Evolutionary conservation across 139 green algal genomes (phyloP), one percentile per base, ranked within the genome.

Genomic region (Pleodorina starrii): DNA sequence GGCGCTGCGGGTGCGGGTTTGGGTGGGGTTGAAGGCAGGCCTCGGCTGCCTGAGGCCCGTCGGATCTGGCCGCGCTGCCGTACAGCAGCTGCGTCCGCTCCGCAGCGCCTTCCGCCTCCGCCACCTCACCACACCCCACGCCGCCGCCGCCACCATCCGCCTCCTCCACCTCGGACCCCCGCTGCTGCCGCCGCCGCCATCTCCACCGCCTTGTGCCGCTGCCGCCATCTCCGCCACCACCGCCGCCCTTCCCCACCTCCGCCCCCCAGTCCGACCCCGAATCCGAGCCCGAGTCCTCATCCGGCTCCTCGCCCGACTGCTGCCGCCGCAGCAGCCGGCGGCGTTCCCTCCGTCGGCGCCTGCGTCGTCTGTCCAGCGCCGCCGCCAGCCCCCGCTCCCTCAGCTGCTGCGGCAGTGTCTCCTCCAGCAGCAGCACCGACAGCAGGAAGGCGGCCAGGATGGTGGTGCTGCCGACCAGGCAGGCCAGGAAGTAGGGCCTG

Each of bases 401-500:
- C 82, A 86, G 5, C 3, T 38, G 17, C 0, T 43, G 5, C 21
- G 89, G 89, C 73, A 97, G 86, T 1, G 95, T 96, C 81, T 97
- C 95, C 10, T 93, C 44, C n/a, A 97, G 84, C 46, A 94, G 25
- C 0, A 94, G 42, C 42, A 80, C 57, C 17, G 29, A 69, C 25
- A 76, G 51, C 32, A 89, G 77, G 48, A 89, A 14, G 1, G 68
- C 17, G 21, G 46, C 71, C 27, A 94, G 44, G 0, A 94, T 66
- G 38, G 90, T 90, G 14, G 92, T 1, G 3, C 80, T 84, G 14
- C 68, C 91, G n/a, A 94, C 54, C 17, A 95, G 60, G 86, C 95
- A 97, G 27, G 93, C 91, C 42, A 97, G 86, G 9, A 97, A 84
- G 84, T 93, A 97, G 2, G 94, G 95, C 86, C 94, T 96, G 91